Evolutionary conservation across 768 basidiomycete species (phyloP), one percentile per base, ranked within the genome.

Genomic region (Podaxis rugospora): DNA sequence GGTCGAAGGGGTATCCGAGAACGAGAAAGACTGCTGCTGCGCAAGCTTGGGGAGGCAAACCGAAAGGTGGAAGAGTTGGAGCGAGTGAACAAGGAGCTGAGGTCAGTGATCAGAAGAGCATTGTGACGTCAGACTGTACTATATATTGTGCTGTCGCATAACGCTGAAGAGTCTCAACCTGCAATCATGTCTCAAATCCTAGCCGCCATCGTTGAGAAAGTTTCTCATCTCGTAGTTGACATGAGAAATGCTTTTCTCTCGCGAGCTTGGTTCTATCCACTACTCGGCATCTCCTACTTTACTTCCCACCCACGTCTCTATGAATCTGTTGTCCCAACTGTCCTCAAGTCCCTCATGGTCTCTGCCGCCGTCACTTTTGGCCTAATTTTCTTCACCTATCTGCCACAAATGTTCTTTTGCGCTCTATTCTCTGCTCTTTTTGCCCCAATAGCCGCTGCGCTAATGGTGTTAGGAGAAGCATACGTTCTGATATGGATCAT

Each of bases 1-100:
- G 80, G 79, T 71, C 76, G 77, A 40, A 77, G 78, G 61, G 86
- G 86, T 0, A 79, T 86, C 46, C 76, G 75, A 35, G 77, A 80
- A 61, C 80, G 96, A 61, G 84, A 83, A 21, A 79, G 76, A 39
- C 90, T 88, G 70, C 72, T 97, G 55, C 71, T 88, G 66, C 81
- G 82, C 60, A 95, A 91, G 77, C 89, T 98, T 84, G 76, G 78
- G 11, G 79, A 77, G 32, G 85, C 87, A 2, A 83, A 88, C 69
- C 76, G 75, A 65, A 93, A 88, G 74, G 75, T 95, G 36, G 86
- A 87, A 64, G 68, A 63, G 32, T 69, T 94, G 71, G 94, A 93
- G 71, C 82, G 77, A 69, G 81, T 84, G 75, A 95, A 95, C 68
- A 72, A 66, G 11, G 80, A 83, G 64, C 70, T 93, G 73, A 90